phyloP scores from a whole-genome alignment of 2,329 filamentous ascomycete species.

The Neofusicoccum parvum region DNA sequence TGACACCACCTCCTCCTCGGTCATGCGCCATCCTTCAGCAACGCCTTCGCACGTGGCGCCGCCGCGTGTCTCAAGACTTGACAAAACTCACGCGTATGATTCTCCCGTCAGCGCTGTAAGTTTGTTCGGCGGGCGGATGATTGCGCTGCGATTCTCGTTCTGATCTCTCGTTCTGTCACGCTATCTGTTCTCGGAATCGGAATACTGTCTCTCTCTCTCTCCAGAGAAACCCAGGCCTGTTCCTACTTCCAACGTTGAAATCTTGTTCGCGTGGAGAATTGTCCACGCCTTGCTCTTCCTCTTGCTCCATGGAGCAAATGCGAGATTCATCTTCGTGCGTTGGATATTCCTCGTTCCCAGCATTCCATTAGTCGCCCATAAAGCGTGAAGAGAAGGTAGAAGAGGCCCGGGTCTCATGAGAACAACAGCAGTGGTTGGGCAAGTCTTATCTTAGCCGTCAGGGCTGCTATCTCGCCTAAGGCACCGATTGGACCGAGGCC shows the following conservation, averaged over 20 bases:
- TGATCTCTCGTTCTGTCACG: background rate
- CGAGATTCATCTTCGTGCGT: no score
- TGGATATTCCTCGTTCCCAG: no score
- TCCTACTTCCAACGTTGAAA: no score
- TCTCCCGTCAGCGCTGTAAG: background rate
- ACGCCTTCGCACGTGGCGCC: background rate
- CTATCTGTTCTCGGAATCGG: no score
- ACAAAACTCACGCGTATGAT: background rate
- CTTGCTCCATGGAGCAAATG: no score
- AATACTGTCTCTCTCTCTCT: no score
- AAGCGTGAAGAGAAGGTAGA: no score
- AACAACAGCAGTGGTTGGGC: background rate
- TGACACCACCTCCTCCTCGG: background rate
- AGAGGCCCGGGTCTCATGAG: no score
- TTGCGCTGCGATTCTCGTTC: background rate
- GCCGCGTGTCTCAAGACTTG: background rate
- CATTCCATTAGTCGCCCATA: no score
- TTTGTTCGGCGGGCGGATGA: background rate
- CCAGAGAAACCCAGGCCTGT: no score
- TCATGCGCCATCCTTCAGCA: background rate
- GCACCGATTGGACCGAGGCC: background rate
- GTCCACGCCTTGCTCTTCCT: no score
- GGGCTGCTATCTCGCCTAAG: constrained; percentile 8
- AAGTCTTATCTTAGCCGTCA: background rate
- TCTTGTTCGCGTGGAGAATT: no score